A percentile compares a stretch with the other conserved stretches of the same genome.
Evolutionary conservation across 2,329 filamentous ascomycete species (phyloP).

Genomic region (Xylaria polymorpha): DNA sequence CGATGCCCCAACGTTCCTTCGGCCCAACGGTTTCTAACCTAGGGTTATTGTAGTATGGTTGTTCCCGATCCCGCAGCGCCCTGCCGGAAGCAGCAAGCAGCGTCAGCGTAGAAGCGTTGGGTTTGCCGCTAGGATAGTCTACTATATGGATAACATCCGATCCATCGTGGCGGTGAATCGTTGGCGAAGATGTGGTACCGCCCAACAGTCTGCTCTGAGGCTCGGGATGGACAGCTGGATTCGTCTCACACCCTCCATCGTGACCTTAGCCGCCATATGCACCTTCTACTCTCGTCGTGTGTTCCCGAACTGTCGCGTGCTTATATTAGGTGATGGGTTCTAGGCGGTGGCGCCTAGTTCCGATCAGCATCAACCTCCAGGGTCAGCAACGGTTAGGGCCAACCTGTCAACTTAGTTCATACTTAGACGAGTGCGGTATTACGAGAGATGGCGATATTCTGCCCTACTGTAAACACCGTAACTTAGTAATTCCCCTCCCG

Average conservation of each 20-base stretch:
- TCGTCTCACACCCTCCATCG: slow-evolving; percentile 21
- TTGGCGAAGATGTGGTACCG: not conserved
- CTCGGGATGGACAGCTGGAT: slow-evolving; percentile 9
- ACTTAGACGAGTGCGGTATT: not conserved
- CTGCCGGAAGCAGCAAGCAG: slow-evolving; percentile 22
- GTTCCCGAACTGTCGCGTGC: slow-evolving; percentile 16
- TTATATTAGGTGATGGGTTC: not conserved
- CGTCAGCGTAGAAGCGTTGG: slow-evolving; percentile 14
- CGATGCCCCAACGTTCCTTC: not conserved
- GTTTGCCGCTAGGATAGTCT: slow-evolving; percentile 4
- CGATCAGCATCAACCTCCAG: not conserved
- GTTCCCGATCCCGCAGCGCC: not conserved
- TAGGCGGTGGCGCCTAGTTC: slow-evolving; percentile 10
- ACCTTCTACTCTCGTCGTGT: slow-evolving; percentile 36
- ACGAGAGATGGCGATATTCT: not conserved
- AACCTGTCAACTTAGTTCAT: not conserved
- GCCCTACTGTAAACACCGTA: too few relatives aligned
- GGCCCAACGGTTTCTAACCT: not conserved
- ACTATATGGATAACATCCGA: not conserved
- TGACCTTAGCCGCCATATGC: slow-evolving; percentile 25
- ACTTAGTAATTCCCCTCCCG: too few relatives aligned
- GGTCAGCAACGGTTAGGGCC: not conserved
- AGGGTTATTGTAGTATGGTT: not conserved
- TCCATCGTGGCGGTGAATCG: slow-evolving; percentile 26
- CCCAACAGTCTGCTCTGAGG: slow-evolving; percentile 12